These are phyloP conservation scores for Astrephomene gubernaculifera DNA, from an alignment of 139 green algal genomes.

Conservation along the genomic window DNA sequence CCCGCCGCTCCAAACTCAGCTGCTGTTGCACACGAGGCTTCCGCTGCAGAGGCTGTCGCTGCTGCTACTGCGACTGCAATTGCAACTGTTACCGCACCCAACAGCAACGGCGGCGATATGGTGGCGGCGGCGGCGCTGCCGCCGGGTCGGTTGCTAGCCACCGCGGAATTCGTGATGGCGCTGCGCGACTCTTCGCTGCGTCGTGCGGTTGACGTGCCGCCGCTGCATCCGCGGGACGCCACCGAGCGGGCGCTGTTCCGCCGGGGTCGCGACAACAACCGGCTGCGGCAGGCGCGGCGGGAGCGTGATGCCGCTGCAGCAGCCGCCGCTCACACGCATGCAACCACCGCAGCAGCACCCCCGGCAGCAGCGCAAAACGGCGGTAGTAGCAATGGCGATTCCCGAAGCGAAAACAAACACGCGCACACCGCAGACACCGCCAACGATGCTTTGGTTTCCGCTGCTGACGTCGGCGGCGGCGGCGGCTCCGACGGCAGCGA, in stretches of 20 bases:
- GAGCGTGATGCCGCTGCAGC: neutral
- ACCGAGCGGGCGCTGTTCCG: constrained; percentile 35
- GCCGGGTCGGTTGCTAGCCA: constrained; percentile 24
- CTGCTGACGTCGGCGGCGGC: neutral
- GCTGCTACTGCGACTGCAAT: neutral
- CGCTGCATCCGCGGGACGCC: neutral
- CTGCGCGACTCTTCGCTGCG: constrained; percentile 32
- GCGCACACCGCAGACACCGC: too few species aligned
- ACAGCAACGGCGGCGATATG: neutral
- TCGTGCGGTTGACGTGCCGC: constrained; percentile 8
- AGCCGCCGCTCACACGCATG: neutral
- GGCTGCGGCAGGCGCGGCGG: constrained; percentile 17
- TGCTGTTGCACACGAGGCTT: too few species aligned
- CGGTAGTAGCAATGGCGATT: neutral
- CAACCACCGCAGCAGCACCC: neutral
- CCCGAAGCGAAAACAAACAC: too few species aligned
- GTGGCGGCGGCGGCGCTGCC: neutral
- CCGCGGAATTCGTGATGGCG: constrained; percentile 49
- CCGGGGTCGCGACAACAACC: neutral
- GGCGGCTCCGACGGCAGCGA: neutral
- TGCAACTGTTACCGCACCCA: too few species aligned
- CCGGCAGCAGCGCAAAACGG: neutral
- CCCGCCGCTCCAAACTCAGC: too few species aligned
- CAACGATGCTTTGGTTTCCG: too few species aligned
- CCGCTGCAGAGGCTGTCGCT: too few species aligned